A percentile compares a stretch with the other conserved stretches of the same genome.
phyloP scores from a whole-genome alignment of 2,329 filamentous ascomycete genomes.

The Sarocladiaceae sp. region DNA sequence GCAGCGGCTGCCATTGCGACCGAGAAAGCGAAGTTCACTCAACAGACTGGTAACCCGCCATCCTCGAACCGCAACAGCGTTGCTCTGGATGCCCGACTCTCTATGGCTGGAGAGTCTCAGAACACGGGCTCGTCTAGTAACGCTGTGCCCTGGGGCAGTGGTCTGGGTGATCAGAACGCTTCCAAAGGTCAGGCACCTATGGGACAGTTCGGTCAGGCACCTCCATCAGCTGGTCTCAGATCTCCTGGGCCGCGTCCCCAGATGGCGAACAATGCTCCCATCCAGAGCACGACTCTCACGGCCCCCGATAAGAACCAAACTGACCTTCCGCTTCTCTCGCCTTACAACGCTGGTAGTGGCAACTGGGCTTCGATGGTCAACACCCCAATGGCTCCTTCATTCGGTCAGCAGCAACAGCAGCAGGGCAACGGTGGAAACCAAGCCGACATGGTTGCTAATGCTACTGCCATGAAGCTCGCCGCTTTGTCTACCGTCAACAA shows the following conservation, averaged over 20 bases:
- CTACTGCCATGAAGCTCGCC: conserved; percentile 97
- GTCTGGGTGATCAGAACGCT: conserved; percentile 33
- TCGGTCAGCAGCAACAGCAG: conserved; percentile 62
- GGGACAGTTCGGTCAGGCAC: conserved; percentile 89
- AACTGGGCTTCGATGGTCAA: conserved; percentile 99
- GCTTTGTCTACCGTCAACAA: conserved; percentile 98
- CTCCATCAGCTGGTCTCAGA: conserved; percentile 65
- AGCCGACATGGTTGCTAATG: conserved; percentile 97
- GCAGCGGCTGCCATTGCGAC: conserved; percentile 97
- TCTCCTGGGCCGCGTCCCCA: conserved; percentile 62
- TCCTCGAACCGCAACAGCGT: conserved; percentile 90
- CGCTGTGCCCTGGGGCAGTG: conserved; percentile 70
- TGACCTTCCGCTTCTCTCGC: conserved; percentile 83
- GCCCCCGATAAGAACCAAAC: conserved; percentile 56
- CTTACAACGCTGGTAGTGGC: conserved; percentile 70
- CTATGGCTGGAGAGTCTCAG: conserved; percentile 52
- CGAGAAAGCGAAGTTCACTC: conserved; percentile 95
- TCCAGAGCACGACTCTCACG: conserved; percentile 78
- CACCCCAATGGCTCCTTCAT: conserved; percentile 83
- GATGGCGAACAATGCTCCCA: conserved; percentile 59
- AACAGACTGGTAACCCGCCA: conserved; percentile 84
- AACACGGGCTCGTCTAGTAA: conserved; percentile 19
- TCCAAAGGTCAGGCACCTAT: conserved; percentile 78
- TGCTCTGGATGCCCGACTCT: conserved; percentile 68
- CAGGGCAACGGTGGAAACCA: conserved; percentile 53